Conservation (phyloP, 2,329 filamentous ascomycete genomes). For the Aspergillus vadensis region DNA sequence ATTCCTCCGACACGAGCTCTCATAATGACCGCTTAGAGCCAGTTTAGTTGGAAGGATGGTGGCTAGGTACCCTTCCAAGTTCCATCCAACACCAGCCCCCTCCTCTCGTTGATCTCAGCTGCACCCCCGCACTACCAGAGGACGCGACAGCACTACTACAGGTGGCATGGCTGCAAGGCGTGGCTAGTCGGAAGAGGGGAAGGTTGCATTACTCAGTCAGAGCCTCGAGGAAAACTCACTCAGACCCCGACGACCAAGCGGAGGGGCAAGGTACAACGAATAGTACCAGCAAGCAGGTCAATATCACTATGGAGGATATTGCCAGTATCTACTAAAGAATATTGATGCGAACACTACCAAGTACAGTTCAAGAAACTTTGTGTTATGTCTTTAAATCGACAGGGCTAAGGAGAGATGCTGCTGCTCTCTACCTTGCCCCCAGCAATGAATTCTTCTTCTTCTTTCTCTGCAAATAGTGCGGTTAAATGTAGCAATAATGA, state of each 20-base stretch:
- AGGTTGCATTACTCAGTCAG: neutral
- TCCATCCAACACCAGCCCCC: too few species aligned
- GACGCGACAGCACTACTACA: constrained; percentile 7
- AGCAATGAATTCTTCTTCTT: neutral
- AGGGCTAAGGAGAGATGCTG: neutral
- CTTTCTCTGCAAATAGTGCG: neutral
- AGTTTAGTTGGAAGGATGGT: neutral
- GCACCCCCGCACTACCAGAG: constrained; percentile 11
- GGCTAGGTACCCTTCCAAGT: neutral
- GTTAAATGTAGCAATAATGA: constrained; percentile 15
- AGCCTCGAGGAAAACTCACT: neutral
- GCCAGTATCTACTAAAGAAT: too few species aligned
- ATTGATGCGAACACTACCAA: neutral
- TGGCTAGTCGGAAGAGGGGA: constrained; percentile 2
- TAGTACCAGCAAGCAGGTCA: neutral
- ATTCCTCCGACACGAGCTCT: neutral
- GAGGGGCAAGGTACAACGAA: neutral
- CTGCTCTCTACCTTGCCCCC: neutral
- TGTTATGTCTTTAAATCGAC: neutral
- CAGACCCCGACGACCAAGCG: neutral
- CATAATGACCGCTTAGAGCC: neutral
- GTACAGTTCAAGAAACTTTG: neutral
- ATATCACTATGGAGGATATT: too few species aligned
- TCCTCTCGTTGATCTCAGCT: constrained; percentile 2
- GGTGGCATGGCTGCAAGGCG: constrained; percentile 3